These are phyloP conservation scores for Paecilomyces niveus DNA, from an alignment of 2,329 filamentous ascomycete species.

Conservation along the genomic window DNA sequence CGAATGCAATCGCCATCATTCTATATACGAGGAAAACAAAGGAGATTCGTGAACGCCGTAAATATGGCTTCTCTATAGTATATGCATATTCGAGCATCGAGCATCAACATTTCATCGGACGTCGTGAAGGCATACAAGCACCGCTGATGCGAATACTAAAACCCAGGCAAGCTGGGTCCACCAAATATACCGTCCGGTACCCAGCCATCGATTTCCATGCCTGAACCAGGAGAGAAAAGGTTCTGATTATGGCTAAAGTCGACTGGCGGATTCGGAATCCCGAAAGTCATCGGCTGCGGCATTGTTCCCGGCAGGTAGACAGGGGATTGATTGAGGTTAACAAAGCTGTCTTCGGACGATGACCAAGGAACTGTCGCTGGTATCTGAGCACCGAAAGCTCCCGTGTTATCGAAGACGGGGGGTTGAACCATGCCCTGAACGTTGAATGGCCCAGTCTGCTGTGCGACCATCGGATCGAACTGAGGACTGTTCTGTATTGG, in stretches of 20 bases:
- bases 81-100: background rate
- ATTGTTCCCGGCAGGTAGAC: background rate
- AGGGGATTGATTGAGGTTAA: background rate
- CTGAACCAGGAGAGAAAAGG: background rate
- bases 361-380: background rate
- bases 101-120: background rate
- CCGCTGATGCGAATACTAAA: background rate
- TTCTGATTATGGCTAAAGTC: background rate
- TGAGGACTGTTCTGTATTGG: background rate
- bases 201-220: constrained; percentile 10
- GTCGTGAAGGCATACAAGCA: background rate
- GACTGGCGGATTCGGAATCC: background rate
- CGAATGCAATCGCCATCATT: background rate
- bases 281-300: background rate
- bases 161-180: constrained; percentile 2
- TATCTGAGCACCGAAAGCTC: background rate
- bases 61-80: background rate
- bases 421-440: background rate
- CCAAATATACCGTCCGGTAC: constrained; percentile 9
- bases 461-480: background rate
- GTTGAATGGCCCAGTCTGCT: background rate
- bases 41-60: background rate
- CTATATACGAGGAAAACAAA: background rate
- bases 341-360: background rate
- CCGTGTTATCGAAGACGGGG: background rate